Base-by-base conservation (phyloP, 768 basidiomycete species). In the Rhizopogon vinicolor region DNA sequence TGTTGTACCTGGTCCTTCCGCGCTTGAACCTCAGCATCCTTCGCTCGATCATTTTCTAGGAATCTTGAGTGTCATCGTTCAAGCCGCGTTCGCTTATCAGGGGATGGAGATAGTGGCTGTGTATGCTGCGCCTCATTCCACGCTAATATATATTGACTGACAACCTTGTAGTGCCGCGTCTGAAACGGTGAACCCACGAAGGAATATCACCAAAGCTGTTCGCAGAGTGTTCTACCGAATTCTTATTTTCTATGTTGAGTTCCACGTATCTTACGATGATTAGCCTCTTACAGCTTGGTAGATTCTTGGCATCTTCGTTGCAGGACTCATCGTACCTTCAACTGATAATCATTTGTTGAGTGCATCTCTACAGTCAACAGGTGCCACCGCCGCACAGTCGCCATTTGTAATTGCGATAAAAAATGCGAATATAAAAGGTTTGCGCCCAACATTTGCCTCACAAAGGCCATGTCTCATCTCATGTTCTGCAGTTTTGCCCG, bases 361-460 rank as follows among this genome's bases (percentile, higher is more conserved):
- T 25, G 18, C 25, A 25, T 25, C 8, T 31, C 18, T 3, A 16
- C 8, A 40, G 53, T 44, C 50, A 16, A 39, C 75, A 22, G 81
- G 83, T 51, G 88, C 25, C 25, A 5, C 80, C 44, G 89, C 88
- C 10, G 81, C 87, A 0, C 63, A 84, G 51, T 90, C 88, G 1
- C 91, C 91, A 5, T 94, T 88, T 69, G 90, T 93, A 56, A 87
- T 93, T 57, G 90, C 89, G 7, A 84, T 92, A 60, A 78, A 69
- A 37, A 75, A 77, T 41, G 84, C 87, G 0, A 87, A 89, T 10
- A 80, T 91, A 66, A 84, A 78, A 70, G 79, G 78, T 78, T 39
- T 12, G 62, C 22, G 12, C 13, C 18, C 8, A 0, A 37, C 3
- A 28, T 19, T 65, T 52, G 62, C 55, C 25, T 54, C 25, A 39